Conservation (phyloP, 2,329 filamentous ascomycete species). For the Xylariomycetidae sp. region DNA sequence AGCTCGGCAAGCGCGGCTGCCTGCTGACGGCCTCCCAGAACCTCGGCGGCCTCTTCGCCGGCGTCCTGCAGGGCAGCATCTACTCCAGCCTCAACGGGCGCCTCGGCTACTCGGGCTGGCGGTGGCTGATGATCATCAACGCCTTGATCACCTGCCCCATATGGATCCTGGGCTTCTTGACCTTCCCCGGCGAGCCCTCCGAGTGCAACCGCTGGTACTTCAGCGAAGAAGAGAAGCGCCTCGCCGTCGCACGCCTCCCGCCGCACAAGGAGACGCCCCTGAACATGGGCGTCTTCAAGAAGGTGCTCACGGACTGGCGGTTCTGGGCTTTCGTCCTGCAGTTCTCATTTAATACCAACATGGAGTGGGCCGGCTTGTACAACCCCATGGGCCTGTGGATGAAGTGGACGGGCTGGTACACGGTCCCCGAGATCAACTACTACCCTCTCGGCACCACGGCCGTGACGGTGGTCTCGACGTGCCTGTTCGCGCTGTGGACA, state of each 20-base stretch:
- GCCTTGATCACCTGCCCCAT: constrained; percentile 1
- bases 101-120: not conserved
- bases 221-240: constrained; percentile 3
- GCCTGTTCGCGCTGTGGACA: constrained; percentile 7
- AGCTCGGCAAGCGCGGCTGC: constrained; percentile 1
- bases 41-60: not conserved
- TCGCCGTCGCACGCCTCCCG: constrained; percentile 2
- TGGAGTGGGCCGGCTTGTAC: constrained; percentile 5
- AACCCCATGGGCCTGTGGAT: constrained; percentile 1
- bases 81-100: constrained; percentile 2
- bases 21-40: constrained; percentile 1
- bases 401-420: constrained; percentile 6
- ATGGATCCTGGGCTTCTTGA: constrained; percentile 1
- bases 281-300: constrained; percentile 1
- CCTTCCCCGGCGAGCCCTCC: constrained; percentile 1
- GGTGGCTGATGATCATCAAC: constrained; percentile 3
- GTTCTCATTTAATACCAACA: constrained; percentile 3
- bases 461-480: constrained; percentile 6
- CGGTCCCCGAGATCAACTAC: constrained; percentile 8
- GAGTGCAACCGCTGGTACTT: constrained; percentile 3
- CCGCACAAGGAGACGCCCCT: constrained; percentile 2
- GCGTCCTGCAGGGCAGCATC: not conserved
- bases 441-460: constrained; percentile 6
- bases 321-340: constrained; percentile 4
- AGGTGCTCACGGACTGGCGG: constrained; percentile 2